phyloP scores from a whole-genome alignment of 768 basidiomycete species.

The Auricularia sp. region DNA sequence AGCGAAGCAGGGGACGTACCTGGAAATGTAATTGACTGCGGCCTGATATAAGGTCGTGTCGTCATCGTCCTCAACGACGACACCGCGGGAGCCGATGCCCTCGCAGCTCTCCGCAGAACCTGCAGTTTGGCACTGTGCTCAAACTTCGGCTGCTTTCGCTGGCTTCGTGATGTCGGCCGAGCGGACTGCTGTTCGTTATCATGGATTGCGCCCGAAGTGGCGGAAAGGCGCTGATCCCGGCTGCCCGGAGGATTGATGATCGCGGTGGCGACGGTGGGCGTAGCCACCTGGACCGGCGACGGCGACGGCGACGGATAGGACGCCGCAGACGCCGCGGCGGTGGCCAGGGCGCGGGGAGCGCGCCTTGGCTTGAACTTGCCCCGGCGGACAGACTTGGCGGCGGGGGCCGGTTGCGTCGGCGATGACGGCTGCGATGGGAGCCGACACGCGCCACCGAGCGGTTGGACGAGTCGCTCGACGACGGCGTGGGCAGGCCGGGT shows the following conservation, averaged over 20 bases:
- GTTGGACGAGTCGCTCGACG: not conserved
- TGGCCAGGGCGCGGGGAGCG: not conserved
- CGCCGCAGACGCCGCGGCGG: not conserved
- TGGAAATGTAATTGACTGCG: constrained; percentile 49
- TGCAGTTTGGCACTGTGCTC: not conserved
- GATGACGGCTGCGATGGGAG: not conserved
- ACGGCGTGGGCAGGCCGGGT: not conserved
- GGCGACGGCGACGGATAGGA: not conserved
- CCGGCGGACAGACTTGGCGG: not conserved
- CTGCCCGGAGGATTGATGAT: too few species aligned
- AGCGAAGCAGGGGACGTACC: constrained; percentile 31
- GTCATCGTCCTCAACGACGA: constrained; percentile 5
- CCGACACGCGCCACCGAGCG: not conserved
- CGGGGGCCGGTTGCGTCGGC: not conserved
- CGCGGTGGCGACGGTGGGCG: too few species aligned
- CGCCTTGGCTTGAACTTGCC: not conserved
- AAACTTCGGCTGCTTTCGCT: not conserved
- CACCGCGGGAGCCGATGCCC: constrained; percentile 2
- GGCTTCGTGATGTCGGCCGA: not conserved
- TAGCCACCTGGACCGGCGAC: not conserved
- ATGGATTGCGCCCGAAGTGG: not conserved
- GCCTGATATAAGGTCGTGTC: constrained; percentile 34
- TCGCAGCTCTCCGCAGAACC: not conserved
- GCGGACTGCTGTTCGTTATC: not conserved
- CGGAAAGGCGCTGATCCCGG: not conserved